phyloP scores from a whole-genome alignment of 106 monocot species.

The Dendrobium huoshanense region DNA sequence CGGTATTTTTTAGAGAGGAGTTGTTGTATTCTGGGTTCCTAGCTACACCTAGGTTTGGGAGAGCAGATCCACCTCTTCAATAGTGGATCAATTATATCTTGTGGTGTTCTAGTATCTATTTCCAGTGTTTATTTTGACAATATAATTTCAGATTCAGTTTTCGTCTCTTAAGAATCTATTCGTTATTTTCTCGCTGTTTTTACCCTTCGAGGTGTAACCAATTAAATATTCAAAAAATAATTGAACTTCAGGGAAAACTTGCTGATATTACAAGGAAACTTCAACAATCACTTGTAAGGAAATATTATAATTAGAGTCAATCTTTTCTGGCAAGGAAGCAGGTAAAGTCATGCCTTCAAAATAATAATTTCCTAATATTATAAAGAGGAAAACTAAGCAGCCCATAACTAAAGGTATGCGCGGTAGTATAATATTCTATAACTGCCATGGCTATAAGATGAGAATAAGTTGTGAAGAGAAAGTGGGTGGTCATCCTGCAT shows the following conservation, averaged over 20 bases:
- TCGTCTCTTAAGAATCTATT: too few relatives aligned
- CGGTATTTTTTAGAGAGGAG: too few relatives aligned
- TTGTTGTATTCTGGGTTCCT: too few relatives aligned
- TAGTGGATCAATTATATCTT: too few relatives aligned
- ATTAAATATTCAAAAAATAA: background rate
- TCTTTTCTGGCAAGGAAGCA: too few relatives aligned
- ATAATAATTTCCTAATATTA: background rate
- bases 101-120: too few relatives aligned
- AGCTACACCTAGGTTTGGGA: too few relatives aligned
- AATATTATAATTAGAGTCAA: background rate
- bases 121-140: too few relatives aligned
- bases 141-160: too few relatives aligned
- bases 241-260: background rate
- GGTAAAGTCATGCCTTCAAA: background rate
- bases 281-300: background rate
- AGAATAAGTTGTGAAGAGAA: background rate
- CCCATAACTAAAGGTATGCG: background rate
- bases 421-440: background rate
- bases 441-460: background rate
- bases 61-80: too few relatives aligned
- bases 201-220: too few relatives aligned
- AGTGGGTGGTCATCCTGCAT: background rate
- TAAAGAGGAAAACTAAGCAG: background rate
- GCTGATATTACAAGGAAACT: background rate
- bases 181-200: too few relatives aligned